phyloP scores from a whole-genome alignment of 371 early-diverging fungal species.

The Lichtheimia hyalospora region DNA sequence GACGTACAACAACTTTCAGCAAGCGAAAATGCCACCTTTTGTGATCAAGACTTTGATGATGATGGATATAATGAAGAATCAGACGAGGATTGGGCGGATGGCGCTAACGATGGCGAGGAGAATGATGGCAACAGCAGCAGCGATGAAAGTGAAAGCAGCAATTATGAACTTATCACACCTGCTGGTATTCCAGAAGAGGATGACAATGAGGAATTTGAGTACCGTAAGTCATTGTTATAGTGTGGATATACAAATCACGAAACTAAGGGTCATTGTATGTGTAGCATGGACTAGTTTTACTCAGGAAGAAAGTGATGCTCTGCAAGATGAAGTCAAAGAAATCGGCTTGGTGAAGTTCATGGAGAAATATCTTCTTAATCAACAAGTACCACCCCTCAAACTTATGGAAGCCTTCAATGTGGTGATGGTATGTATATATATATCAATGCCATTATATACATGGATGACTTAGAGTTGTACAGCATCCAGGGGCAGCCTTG shows the following conservation, averaged over 20 bases:
- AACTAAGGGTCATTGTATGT: background rate
- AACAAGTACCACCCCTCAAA: constrained; percentile 47
- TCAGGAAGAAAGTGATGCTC: constrained; percentile 32
- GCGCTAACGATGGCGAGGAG: constrained; percentile 16
- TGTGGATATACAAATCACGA: background rate
- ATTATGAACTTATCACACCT: constrained; percentile 24
- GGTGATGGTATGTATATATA: constrained; percentile 27
- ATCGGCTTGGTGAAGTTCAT: constrained; percentile 52
- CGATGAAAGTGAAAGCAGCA: constrained; percentile 19
- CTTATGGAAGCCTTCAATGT: constrained; percentile 57
- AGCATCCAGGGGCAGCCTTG: constrained; percentile 42
- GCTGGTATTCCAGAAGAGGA: constrained; percentile 32
- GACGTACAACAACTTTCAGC: background rate
- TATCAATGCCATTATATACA: background rate
- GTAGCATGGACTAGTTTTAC: constrained; percentile 43
- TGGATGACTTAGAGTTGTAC: background rate
- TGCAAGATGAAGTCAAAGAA: constrained; percentile 36
- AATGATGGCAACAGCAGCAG: constrained; percentile 21
- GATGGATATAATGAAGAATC: constrained; percentile 50
- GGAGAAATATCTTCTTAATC: constrained; percentile 51
- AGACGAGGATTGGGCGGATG: constrained; percentile 46
- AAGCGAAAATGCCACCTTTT: background rate
- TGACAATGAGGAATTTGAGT: constrained; percentile 12
- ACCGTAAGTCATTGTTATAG: constrained; percentile 9
- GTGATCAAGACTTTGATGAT: constrained; percentile 27